phyloP scores from a whole-genome alignment of 495 filamentous ascomycete species.

The Aspergillus egyptiacus region DNA sequence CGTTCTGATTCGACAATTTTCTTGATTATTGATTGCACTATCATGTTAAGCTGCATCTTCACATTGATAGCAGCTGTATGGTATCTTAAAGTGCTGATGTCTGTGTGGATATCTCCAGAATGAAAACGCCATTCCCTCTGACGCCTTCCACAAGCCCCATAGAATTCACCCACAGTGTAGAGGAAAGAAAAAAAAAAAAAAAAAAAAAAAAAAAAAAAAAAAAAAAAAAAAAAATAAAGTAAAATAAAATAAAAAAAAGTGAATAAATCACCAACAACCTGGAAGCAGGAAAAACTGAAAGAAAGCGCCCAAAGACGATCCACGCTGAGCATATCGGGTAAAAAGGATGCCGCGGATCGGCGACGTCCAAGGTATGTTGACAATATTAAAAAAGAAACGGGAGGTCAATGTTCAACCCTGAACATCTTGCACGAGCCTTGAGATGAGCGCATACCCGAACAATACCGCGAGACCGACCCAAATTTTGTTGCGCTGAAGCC shows the following conservation, averaged over 20 bases:
- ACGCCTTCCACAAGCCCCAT: constrained; percentile 11
- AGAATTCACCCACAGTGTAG: constrained; percentile 8
- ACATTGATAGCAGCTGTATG: neutral
- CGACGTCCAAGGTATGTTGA: constrained; percentile 4
- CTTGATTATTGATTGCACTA: too few species aligned
- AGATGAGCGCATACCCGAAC: constrained; percentile 73
- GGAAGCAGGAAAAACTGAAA: constrained; percentile 1
- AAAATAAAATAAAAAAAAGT: too few species aligned
- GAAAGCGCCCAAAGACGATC: neutral
- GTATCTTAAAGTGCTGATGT: neutral
- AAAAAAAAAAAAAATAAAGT: too few species aligned
- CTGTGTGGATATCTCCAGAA: constrained; percentile 3
- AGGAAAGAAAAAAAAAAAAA: neutral
- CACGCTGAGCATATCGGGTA: constrained; percentile 2
- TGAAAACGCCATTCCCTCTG: constrained; percentile 18
- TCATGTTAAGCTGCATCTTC: neutral
- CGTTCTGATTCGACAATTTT: neutral
- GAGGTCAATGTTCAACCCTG: constrained; percentile 25
- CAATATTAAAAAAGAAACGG: constrained; percentile 12
- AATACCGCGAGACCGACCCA: constrained; percentile 59
- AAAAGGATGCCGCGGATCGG: neutral
- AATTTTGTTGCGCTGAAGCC: constrained; percentile 72
- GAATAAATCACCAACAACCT: too few species aligned
- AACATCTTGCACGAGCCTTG: constrained; percentile 60
- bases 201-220: constrained; percentile 2